Conservation (phyloP, 2,329 filamentous ascomycete genomes). For the Pseudonectria foliicola region DNA sequence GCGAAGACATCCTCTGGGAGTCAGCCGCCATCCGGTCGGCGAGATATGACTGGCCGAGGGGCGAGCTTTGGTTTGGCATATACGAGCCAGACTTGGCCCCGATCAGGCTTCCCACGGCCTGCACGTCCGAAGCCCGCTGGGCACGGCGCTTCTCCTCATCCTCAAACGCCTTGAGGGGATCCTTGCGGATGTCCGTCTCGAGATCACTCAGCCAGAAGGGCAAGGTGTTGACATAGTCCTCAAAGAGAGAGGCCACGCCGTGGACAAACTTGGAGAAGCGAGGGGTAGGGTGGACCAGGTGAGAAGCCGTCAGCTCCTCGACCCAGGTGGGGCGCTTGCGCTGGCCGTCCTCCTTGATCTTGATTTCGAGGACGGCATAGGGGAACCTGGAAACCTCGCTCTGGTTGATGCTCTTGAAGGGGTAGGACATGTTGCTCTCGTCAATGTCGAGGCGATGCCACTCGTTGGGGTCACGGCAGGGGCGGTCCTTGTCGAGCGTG, state of each 20-base stretch:
- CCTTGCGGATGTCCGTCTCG: conserved; percentile 87
- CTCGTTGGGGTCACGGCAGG: conserved; percentile 77
- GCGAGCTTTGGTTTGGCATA: conserved; percentile 58
- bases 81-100: conserved; percentile 49
- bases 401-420: conserved; percentile 79
- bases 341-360: conserved; percentile 60
- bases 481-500: conserved; percentile 71
- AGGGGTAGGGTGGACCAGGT: conserved; percentile 82
- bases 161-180: conserved; percentile 84
- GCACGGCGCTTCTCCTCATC: conserved; percentile 81
- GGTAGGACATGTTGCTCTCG: conserved; percentile 71
- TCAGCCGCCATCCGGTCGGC: conserved; percentile 48
- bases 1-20: conserved; percentile 25
- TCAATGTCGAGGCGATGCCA: conserved; percentile 95
- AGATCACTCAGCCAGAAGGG: conserved; percentile 94
- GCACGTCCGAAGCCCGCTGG: conserved; percentile 76
- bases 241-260: conserved; percentile 83
- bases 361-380: conserved; percentile 87
- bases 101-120: conserved; percentile 82
- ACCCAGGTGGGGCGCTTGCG: conserved; percentile 78
- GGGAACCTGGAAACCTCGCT: conserved; percentile 89
- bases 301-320: conserved; percentile 83
- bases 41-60: conserved; percentile 59
- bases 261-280: conserved; percentile 97
- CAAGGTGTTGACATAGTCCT: conserved; percentile 91